These are phyloP conservation scores for Pleurotus salmoneostramineus DNA, from an alignment of 768 basidiomycete genomes.

Conservation along the genomic window DNA sequence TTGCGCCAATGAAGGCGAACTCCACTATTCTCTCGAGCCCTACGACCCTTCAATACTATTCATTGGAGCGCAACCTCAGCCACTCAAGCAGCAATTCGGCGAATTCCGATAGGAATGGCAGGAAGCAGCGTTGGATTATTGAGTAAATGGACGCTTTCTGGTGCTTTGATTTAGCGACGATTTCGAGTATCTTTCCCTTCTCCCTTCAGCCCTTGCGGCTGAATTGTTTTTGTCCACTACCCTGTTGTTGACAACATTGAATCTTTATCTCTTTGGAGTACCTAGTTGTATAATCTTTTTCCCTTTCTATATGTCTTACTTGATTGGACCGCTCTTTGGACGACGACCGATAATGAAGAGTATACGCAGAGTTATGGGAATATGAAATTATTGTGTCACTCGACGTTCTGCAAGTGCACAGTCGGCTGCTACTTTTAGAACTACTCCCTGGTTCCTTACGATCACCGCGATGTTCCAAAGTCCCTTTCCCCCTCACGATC, in stretches of 20 bases:
- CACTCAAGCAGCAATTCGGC: neutral
- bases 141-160: conserved; percentile 33
- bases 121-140: conserved; percentile 49
- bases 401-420: neutral
- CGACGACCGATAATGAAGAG: no score
- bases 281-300: neutral
- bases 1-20: neutral
- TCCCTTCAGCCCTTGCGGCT: neutral
- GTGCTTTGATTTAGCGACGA: neutral
- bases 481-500: conserved; percentile 70
- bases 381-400: no score
- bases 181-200: neutral
- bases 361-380: no score
- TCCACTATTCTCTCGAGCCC: conserved; percentile 3
- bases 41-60: conserved; percentile 5
- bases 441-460: neutral
- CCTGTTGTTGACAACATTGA: conserved; percentile 6
- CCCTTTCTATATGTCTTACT: neutral
- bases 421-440: neutral
- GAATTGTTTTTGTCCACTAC: neutral
- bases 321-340: no score
- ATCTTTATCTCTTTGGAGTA: neutral
- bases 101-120: conserved; percentile 19
- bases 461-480: conserved; percentile 32
- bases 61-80: conserved; percentile 1